These are phyloP conservation scores for Stentor roeselii DNA, from an alignment of 73 alveolate species.

Conservation along the genomic window DNA sequence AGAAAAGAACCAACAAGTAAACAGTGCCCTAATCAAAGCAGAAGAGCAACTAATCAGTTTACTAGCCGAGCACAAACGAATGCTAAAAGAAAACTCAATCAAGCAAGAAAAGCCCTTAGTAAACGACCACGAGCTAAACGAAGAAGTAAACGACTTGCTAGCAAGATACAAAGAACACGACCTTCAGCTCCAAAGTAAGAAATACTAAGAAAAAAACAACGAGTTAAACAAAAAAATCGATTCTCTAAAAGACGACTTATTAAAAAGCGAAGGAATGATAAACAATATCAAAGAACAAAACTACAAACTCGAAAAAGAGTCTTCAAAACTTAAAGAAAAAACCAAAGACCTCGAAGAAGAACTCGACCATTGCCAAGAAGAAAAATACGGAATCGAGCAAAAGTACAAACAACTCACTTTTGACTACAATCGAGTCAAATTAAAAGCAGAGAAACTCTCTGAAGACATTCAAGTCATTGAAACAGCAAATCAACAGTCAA, in stretches of 20 bases:
- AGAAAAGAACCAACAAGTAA: constrained; percentile 17
- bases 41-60: constrained; percentile 1
- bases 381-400: not conserved
- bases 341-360: not conserved
- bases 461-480: not conserved
- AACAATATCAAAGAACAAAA: not conserved
- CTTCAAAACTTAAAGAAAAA: no score
- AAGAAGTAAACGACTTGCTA: not conserved
- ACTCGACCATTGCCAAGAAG: not conserved
- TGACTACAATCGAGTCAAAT: not conserved
- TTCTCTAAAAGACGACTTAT: no score
- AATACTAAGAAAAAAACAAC: not conserved
- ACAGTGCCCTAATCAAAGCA: not conserved
- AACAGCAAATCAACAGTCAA: not conserved
- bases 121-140: not conserved
- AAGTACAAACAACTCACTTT: not conserved
- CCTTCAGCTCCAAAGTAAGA: not conserved
- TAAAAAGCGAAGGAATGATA: not conserved
- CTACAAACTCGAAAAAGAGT: not conserved
- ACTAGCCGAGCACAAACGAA: constrained; percentile 5
- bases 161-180: not conserved
- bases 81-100: not conserved
- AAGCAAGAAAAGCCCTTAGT: not conserved
- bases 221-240: not conserved
- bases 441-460: not conserved